Evolutionary conservation across 1,139 yeast genomes (phyloP).

Genomic region (Candida sanyaensis): DNA sequence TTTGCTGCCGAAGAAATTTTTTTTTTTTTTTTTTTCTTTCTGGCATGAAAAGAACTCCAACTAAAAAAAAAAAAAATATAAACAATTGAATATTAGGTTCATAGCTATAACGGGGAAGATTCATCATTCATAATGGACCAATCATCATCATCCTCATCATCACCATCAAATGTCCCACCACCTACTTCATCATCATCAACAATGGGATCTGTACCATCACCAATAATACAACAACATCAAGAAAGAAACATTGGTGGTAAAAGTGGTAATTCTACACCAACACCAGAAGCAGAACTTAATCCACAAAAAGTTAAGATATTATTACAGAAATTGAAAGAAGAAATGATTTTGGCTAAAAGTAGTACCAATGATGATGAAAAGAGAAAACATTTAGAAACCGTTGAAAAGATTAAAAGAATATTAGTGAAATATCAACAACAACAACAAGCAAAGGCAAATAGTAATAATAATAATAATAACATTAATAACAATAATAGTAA

Average conservation of each 20-base stretch:
- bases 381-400: constrained; percentile 65
- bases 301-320: constrained; percentile 14
- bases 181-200: neutral
- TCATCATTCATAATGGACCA: neutral
- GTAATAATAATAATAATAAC: constrained; percentile 18
- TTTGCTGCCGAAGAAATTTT: too few species aligned
- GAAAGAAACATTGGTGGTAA: neutral
- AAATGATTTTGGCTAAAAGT: constrained; percentile 62
- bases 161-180: neutral
- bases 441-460: constrained; percentile 28
- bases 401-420: constrained; percentile 62
- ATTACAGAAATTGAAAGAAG: constrained; percentile 47
- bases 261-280: constrained; percentile 8
- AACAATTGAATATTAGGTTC: too few species aligned
- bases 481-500: neutral
- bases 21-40: neutral
- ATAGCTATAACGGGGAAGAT: neutral
- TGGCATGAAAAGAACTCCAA: neutral
- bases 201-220: neutral
- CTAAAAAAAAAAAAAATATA: too few species aligned
- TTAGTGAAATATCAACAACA: constrained; percentile 44
- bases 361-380: constrained; percentile 58
- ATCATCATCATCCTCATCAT: neutral
- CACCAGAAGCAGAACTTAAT: constrained; percentile 17
- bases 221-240: neutral